These are phyloP conservation scores for Hapsidospora chrysogenum DNA, from an alignment of 495 filamentous ascomycete species.

Conservation along the genomic window DNA sequence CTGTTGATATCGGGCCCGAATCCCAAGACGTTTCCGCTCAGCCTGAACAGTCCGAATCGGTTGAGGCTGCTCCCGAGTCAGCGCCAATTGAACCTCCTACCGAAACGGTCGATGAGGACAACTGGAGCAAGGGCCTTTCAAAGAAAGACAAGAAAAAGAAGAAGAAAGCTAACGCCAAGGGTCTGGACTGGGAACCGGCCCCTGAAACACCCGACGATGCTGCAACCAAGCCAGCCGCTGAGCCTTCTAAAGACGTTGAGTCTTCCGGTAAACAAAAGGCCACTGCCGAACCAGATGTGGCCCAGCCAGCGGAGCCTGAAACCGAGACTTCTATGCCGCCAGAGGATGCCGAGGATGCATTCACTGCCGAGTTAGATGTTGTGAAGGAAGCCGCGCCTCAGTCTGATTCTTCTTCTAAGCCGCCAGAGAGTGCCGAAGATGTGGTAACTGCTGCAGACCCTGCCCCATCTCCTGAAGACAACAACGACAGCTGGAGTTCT, in stretches of 20 bases:
- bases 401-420: too few species aligned
- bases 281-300: too few species aligned
- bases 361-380: too few species aligned
- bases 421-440: background rate
- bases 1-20: too few species aligned
- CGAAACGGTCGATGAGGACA: conserved; percentile 15
- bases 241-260: too few species aligned
- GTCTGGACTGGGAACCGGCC: background rate
- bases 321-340: too few species aligned
- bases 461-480: background rate
- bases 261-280: too few species aligned
- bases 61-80: too few species aligned
- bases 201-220: background rate
- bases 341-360: too few species aligned
- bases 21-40: conserved; percentile 8
- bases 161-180: background rate
- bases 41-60: conserved; percentile 4
- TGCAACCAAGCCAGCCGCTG: background rate
- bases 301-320: too few species aligned
- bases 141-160: conserved; percentile 23
- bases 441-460: too few species aligned
- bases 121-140: conserved; percentile 8
- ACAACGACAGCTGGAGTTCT: background rate
- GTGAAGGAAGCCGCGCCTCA: background rate
- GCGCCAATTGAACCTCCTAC: too few species aligned